These are phyloP conservation scores for Suhomyces panamericanus DNA, from an alignment of 1,139 yeast genomes.

Conservation along the genomic window DNA sequence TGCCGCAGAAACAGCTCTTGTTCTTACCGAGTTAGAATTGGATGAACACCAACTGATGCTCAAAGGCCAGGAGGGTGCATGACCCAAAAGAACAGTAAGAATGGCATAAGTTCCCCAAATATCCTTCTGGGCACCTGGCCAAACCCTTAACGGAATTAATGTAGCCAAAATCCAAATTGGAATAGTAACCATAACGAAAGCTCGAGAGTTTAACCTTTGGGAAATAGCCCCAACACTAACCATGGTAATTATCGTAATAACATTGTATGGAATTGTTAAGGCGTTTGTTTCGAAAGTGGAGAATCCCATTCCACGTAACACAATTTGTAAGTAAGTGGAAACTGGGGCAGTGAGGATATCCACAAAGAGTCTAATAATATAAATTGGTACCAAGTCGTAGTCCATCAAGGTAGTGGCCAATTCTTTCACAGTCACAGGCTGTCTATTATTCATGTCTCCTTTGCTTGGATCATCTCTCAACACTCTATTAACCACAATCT, in stretches of 20 bases:
- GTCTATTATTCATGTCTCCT: constrained; percentile 68
- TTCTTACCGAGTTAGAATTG: constrained; percentile 23
- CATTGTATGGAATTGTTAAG: constrained; percentile 51
- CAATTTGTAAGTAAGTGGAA: constrained; percentile 51
- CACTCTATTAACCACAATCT: constrained; percentile 60
- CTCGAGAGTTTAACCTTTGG: constrained; percentile 39
- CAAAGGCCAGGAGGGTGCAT: constrained; percentile 22
- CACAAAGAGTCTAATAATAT: constrained; percentile 49
- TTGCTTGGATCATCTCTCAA: constrained; percentile 69
- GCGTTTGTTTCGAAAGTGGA: constrained; percentile 55
- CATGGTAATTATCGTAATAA: constrained; percentile 39
- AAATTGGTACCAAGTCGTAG: constrained; percentile 57
- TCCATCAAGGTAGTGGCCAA: constrained; percentile 47
- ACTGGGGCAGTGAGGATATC: constrained; percentile 47
- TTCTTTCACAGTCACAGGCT: constrained; percentile 45
- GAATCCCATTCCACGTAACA: constrained; percentile 55
- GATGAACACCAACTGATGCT: constrained; percentile 24
- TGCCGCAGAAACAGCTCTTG: constrained; percentile 26
- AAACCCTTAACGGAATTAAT: constrained; percentile 19
- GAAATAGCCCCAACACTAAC: constrained; percentile 40
- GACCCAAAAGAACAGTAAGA: constrained; percentile 21
- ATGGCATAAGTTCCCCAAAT: constrained; percentile 25
- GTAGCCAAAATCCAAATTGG: constrained; percentile 23
- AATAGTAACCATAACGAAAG: constrained; percentile 19
- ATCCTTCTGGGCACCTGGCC: constrained; percentile 22